phyloP scores from a whole-genome alignment of 192 early-diverging fungal genomes.

The Backusella tuberculispora region DNA sequence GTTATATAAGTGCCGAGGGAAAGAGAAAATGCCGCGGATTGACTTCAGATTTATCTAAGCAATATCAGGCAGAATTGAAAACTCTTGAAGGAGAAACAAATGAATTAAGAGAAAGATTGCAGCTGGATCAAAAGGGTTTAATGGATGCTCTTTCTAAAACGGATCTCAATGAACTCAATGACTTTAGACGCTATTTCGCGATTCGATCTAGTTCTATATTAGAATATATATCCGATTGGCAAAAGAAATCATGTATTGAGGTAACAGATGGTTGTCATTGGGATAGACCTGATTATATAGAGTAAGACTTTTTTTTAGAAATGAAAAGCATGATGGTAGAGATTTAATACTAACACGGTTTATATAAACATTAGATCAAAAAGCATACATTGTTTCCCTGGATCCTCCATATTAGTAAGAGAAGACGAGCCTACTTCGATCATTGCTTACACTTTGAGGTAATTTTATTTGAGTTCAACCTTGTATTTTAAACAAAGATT shows the following conservation, averaged over 20 bases:
- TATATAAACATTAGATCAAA: slow-evolving; percentile 15
- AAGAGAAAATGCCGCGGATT: not conserved
- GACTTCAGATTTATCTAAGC: not conserved
- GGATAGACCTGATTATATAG: slow-evolving; percentile 57
- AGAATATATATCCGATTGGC: slow-evolving; percentile 52
- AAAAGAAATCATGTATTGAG: slow-evolving; percentile 43
- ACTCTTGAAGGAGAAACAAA: not conserved
- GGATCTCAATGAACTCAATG: slow-evolving; percentile 49
- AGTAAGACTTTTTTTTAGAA: slow-evolving; percentile 34
- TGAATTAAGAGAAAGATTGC: not conserved
- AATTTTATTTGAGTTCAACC: not conserved
- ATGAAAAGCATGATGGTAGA: not conserved
- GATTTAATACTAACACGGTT: not conserved
- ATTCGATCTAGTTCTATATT: slow-evolving; percentile 44
- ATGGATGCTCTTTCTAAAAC: slow-evolving; percentile 42
- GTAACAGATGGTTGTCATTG: slow-evolving; percentile 40
- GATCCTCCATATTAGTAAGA: slow-evolving; percentile 79
- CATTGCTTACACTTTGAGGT: slow-evolving; percentile 85
- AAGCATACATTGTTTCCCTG: slow-evolving; percentile 74
- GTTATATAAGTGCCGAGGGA: slow-evolving; percentile 1
- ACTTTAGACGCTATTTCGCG: slow-evolving; percentile 50
- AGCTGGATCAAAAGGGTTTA: slow-evolving; percentile 39
- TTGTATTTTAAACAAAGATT: not conserved
- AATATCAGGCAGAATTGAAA: not conserved
- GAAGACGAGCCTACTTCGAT: slow-evolving; percentile 92